A percentile compares a stretch with the other conserved stretches of the same genome.
These are phyloP conservation scores for Sanghuangporus baumii DNA, from an alignment of 1,284 basidiomycete species.

Conservation along the genomic window DNA sequence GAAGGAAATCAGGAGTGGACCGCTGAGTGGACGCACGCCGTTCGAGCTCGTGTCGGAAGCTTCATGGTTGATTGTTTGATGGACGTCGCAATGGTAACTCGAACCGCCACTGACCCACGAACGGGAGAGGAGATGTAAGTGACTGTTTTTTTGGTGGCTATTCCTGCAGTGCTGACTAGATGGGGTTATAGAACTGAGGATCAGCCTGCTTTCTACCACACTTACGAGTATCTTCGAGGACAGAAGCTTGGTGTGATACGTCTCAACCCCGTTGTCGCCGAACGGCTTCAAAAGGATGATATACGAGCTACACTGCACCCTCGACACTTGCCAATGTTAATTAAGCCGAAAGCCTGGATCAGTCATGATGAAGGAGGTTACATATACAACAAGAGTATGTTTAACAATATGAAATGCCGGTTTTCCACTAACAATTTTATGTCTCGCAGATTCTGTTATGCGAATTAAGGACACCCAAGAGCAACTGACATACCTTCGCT, in stretches of 20 bases:
- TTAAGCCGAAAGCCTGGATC: constrained; percentile 87
- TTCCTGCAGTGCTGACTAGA: neutral
- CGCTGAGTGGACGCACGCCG: constrained; percentile 75
- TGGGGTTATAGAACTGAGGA: constrained; percentile 53
- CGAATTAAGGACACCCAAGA: constrained; percentile 91
- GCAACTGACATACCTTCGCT: constrained; percentile 76
- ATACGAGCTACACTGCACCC: constrained; percentile 82
- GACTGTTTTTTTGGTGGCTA: neutral
- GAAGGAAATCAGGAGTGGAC: constrained; percentile 66
- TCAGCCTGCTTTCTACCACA: constrained; percentile 90
- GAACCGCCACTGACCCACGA: constrained; percentile 50
- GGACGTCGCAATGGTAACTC: constrained; percentile 76
- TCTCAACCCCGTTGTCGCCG: constrained; percentile 78
- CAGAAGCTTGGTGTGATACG: constrained; percentile 89
- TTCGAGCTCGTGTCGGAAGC: constrained; percentile 77
- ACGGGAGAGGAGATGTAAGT: constrained; percentile 57
- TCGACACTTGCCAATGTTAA: constrained; percentile 93
- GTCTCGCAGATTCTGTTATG: constrained; percentile 64
- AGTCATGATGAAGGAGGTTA: constrained; percentile 82
- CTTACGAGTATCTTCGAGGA: constrained; percentile 91
- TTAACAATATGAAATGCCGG: neutral
- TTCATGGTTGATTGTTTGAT: constrained; percentile 83
- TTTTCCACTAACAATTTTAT: neutral
- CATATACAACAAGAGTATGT: constrained; percentile 63
- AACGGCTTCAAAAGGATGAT: constrained; percentile 75